Percentiles rank a stretch among this genome's conserved stretches.
phyloP scores from a whole-genome alignment of 1,284 basidiomycete species.

The Cutaneotrichosporon sp. region DNA sequence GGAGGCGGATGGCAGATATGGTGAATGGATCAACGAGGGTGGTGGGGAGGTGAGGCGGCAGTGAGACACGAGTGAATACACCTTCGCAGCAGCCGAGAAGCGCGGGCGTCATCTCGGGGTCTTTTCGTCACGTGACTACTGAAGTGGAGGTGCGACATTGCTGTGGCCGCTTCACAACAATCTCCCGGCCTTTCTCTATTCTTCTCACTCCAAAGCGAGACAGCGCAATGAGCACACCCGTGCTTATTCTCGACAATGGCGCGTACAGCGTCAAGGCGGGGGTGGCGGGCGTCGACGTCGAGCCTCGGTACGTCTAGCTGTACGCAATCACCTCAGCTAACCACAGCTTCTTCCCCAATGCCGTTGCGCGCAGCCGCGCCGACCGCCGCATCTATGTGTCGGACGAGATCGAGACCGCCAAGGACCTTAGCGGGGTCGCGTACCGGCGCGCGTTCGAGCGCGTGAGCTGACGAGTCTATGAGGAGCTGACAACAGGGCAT shows the following conservation, averaged over 20 bases:
- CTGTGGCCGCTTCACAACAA: background rate
- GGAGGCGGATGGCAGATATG: constrained; percentile 31
- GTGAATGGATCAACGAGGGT: constrained; percentile 14
- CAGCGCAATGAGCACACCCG: constrained; percentile 46
- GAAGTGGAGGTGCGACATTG: constrained; percentile 2
- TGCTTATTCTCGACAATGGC: constrained; percentile 81
- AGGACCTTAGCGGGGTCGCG: constrained; percentile 73
- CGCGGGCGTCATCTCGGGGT: background rate
- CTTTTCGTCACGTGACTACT: background rate
- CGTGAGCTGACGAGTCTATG: constrained; percentile 57
- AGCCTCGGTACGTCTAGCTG: constrained; percentile 40
- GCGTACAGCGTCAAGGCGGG: constrained; percentile 77
- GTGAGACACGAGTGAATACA: background rate
- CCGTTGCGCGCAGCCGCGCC: constrained; percentile 73
- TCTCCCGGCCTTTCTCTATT: background rate
- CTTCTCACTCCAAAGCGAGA: too few species aligned
- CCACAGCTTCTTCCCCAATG: constrained; percentile 70
- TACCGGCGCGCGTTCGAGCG: constrained; percentile 83
- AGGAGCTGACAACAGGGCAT: constrained; percentile 65
- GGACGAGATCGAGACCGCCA: constrained; percentile 74
- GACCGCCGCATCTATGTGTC: constrained; percentile 78
- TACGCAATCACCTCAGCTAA: too few species aligned
- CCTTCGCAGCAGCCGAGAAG: background rate
- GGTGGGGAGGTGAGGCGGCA: background rate
- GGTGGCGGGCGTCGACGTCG: constrained; percentile 51